phyloP scores from a whole-genome alignment of 2,329 filamentous ascomycete genomes.

The Trichoderma atroviride region DNA sequence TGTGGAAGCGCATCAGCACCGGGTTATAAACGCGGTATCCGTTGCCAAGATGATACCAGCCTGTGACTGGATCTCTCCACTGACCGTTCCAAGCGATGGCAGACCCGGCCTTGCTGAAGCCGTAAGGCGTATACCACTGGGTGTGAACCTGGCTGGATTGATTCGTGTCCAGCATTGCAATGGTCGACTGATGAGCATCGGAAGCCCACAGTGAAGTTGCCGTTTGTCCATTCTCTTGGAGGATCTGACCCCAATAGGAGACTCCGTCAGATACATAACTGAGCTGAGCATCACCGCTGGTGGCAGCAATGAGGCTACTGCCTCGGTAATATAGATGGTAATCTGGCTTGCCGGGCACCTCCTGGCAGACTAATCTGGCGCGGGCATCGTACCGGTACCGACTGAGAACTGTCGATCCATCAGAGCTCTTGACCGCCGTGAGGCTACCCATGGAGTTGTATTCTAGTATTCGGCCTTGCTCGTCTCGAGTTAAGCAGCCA shows the following conservation, averaged over 20 bases:
- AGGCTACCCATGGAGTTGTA: neutral
- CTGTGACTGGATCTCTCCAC: neutral
- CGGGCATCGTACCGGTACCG: neutral
- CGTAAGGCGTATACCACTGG: neutral
- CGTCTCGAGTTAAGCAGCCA: neutral
- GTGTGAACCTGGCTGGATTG: neutral
- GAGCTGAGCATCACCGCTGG: neutral
- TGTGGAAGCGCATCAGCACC: neutral
- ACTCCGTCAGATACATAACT: neutral
- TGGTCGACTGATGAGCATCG: neutral
- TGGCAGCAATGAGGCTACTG: neutral
- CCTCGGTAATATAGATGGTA: neutral
- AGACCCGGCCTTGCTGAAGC: neutral
- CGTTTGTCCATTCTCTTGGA: neutral
- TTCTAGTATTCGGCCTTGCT: neutral
- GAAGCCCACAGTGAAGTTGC: neutral
- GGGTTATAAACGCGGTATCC: neutral
- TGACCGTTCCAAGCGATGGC: neutral
- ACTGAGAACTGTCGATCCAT: neutral
- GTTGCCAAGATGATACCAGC: neutral
- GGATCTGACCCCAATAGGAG: neutral
- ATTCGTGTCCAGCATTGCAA: neutral
- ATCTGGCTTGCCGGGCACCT: neutral
- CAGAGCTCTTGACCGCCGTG: neutral
- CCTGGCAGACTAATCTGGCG: neutral